A percentile compares a stretch with the other conserved stretches of the same genome.
phyloP scores from a whole-genome alignment of 352 stramenopile genomes.

The Pythium pyrilobum region DNA sequence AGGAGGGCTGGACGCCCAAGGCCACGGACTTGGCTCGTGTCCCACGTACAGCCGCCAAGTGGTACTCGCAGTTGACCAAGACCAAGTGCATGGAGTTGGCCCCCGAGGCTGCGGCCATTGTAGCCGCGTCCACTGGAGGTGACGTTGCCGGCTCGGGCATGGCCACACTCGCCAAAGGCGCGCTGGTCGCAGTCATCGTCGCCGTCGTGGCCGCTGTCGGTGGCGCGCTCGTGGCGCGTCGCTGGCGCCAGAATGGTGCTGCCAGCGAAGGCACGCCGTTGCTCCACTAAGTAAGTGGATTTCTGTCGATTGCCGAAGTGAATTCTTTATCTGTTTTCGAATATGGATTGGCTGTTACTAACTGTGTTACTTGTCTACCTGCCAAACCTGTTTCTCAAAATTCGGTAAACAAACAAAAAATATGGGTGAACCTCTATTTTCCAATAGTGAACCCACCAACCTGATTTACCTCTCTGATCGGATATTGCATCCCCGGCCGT shows the following conservation, averaged over 20 bases:
- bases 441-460: not conserved
- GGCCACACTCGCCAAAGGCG: not conserved
- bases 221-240: no score
- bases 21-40: conserved; percentile 29
- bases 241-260: no score
- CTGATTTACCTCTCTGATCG: conserved; percentile 5
- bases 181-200: no score
- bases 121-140: not conserved
- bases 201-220: no score
- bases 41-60: conserved; percentile 43
- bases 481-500: not conserved
- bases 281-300: no score
- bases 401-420: not conserved
- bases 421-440: conserved; percentile 3
- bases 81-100: conserved; percentile 50
- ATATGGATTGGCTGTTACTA: no score
- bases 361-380: not conserved
- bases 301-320: no score
- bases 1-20: conserved; percentile 27
- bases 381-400: not conserved
- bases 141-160: not conserved
- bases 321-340: no score
- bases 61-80: conserved; percentile 47
- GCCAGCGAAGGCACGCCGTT: no score
- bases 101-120: not conserved